Conservation (phyloP, 2,329 filamentous ascomycete genomes). For the Hypomyces rosellus region DNA sequence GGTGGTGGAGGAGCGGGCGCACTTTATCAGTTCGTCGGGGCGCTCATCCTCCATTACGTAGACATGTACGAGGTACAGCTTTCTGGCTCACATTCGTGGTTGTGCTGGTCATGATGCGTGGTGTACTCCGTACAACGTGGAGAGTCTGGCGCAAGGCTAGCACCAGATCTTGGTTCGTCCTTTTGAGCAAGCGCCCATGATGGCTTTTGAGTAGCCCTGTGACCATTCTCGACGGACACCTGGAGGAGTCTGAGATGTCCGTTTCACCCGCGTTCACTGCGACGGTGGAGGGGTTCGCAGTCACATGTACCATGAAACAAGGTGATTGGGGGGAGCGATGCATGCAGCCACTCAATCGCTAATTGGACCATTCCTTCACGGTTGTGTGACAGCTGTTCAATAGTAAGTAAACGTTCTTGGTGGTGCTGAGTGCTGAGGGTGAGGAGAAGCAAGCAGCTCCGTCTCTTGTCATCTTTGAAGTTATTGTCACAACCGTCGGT, state of each 20-base stretch:
- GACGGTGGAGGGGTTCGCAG: slow-evolving; percentile 3
- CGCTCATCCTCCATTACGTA: too few relatives aligned
- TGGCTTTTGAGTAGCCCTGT: slow-evolving; percentile 3
- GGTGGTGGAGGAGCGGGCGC: too few relatives aligned
- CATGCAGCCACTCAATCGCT: slow-evolving; percentile 3
- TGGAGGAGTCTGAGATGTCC: not conserved
- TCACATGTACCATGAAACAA: slow-evolving; percentile 7
- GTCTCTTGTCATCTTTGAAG: not conserved
- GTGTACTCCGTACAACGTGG: not conserved
- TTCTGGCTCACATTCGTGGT: too few relatives aligned
- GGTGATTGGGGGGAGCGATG: slow-evolving; percentile 3
- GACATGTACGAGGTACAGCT: too few relatives aligned
- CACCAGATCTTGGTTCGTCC: not conserved
- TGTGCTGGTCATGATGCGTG: not conserved
- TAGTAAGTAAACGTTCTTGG: not conserved
- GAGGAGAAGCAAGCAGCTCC: not conserved
- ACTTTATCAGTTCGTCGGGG: too few relatives aligned
- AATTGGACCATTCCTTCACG: slow-evolving; percentile 3
- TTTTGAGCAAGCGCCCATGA: not conserved
- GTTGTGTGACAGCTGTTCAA: slow-evolving; percentile 4
- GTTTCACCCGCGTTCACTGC: slow-evolving; percentile 1
- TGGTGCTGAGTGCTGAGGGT: not conserved
- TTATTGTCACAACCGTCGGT: slow-evolving; percentile 6
- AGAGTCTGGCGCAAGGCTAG: not conserved
- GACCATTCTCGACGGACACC: slow-evolving; percentile 1